Evolutionary conservation across 805 yeast genomes (phyloP), one percentile per base, ranked within the genome.

Genomic region (Kazachstania africana): DNA sequence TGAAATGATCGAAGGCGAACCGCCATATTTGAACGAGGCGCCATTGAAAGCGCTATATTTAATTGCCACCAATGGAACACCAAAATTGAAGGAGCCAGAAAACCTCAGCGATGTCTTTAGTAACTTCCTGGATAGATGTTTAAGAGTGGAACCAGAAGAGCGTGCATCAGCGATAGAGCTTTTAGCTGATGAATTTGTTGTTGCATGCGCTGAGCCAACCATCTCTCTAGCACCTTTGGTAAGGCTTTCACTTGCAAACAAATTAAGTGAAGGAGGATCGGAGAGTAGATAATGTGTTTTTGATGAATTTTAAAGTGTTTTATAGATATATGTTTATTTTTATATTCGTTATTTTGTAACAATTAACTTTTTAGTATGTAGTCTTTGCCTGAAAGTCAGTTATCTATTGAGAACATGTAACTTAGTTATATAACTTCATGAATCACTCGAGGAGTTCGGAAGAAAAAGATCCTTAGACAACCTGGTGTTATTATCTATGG

Each of bases 1-100:
- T 47, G 97, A 88, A 59, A 87, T 88, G 97, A 82, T 88, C 44
- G 97, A 91, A 59, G 95, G 95, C 12, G 97, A 88, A 55, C 98
- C 98, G 6, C 98, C 98, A 4, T 88, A 88, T 50, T 64, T 88
- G 51, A 87, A 87, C 48, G 98, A 88, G 55, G 82, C 91, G 23
- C 97, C 97, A 15, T 68, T 91, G 50, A 73, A 88, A 47, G 97
- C 97, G 0, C 65, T 88, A 31, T 91, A 85, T 57, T 63, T 88
- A 56, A 88, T 88, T 64, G 94, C 94, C 5, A 83, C 95, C 1
- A 87, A 83, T 47, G 97, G 97, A 32, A 88, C 97, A 0, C 98
- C 98, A 12, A 76, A 76, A 43, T 64, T 91, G 50, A 84, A 87
- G 55, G 81, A 85, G 46, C 88, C 94, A 3, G 94, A 80, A 35